phyloP scores from a whole-genome alignment of 495 filamentous ascomycete genomes.

The Penicillium silybi region DNA sequence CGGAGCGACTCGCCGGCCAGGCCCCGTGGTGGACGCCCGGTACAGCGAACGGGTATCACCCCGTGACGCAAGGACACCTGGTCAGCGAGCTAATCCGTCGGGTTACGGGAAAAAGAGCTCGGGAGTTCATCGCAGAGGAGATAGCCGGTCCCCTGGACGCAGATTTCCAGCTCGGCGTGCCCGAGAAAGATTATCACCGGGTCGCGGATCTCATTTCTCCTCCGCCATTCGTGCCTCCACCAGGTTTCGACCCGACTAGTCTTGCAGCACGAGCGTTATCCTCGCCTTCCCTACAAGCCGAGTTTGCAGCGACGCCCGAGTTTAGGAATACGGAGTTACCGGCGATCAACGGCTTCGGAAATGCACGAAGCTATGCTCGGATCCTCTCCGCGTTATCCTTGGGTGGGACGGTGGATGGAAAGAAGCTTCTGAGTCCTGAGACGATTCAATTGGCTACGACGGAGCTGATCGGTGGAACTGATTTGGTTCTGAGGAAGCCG shows the following conservation, averaged over 20 bases:
- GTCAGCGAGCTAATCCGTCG: slow-evolving; percentile 24
- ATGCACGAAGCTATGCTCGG: slow-evolving; percentile 7
- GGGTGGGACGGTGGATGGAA: slow-evolving; percentile 16
- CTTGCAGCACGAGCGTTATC: neutral
- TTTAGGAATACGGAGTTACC: slow-evolving; percentile 10
- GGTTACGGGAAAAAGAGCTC: slow-evolving; percentile 17
- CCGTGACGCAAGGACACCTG: slow-evolving; percentile 22
- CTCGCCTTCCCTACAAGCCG: neutral
- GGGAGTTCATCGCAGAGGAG: slow-evolving; percentile 28
- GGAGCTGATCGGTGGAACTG: slow-evolving; percentile 20
- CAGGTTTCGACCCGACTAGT: neutral
- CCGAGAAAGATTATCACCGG: slow-evolving; percentile 19
- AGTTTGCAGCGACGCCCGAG: neutral
- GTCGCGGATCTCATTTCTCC: slow-evolving; percentile 1
- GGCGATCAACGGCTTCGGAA: slow-evolving; percentile 11
- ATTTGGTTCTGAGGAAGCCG: slow-evolving; percentile 15
- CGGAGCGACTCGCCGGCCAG: slow-evolving; percentile 21
- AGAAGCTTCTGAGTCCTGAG: slow-evolving; percentile 13
- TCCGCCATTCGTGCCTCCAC: slow-evolving; percentile 5
- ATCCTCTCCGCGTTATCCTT: slow-evolving; percentile 10
- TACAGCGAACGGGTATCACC: slow-evolving; percentile 25
- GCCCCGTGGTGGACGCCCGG: slow-evolving; percentile 32
- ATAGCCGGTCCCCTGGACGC: slow-evolving; percentile 19
- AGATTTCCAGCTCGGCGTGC: slow-evolving; percentile 23
- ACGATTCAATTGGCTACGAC: slow-evolving; percentile 19